Conservation (phyloP, 108 stramenopile genomes). For the Fistulifera pelliculosa region DNA sequence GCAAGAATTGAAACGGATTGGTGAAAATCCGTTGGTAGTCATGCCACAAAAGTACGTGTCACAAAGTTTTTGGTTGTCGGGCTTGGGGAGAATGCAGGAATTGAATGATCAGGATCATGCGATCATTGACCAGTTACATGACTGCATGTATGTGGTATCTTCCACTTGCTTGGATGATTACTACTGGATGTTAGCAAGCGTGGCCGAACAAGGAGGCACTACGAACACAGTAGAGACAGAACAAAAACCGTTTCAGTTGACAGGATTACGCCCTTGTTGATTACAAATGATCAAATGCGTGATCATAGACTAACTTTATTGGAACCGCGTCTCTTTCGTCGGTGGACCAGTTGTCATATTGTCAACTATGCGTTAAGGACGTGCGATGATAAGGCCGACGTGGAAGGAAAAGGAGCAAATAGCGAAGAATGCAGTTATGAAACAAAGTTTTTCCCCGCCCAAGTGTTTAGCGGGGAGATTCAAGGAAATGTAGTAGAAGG, state of each 20-base stretch:
- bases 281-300: conserved; percentile 82
- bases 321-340: conserved; percentile 67
- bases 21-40: conserved; percentile 69
- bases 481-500: conserved; percentile 40
- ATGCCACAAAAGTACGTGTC: conserved; percentile 71
- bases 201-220: conserved; percentile 43
- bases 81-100: conserved; percentile 27
- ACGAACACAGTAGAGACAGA: conserved; percentile 10
- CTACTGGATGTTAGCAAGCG: conserved; percentile 83
- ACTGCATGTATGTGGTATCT: conserved; percentile 46
- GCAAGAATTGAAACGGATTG: conserved; percentile 53
- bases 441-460: conserved; percentile 54
- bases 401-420: conserved; percentile 17
- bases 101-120: conserved; percentile 28
- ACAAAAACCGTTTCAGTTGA: conserved; percentile 17
- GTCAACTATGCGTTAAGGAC: conserved; percentile 72
- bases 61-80: conserved; percentile 29
- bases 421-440: conserved; percentile 8
- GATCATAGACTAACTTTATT: conserved; percentile 75
- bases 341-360: conserved; percentile 78
- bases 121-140: conserved; percentile 24
- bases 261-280: conserved; percentile 67
- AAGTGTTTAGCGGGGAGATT: conserved; percentile 80
- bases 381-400: conserved; percentile 46
- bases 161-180: conserved; percentile 65